phyloP scores from a whole-genome alignment of 495 filamentous ascomycete genomes.

The Penicillium parvum region DNA sequence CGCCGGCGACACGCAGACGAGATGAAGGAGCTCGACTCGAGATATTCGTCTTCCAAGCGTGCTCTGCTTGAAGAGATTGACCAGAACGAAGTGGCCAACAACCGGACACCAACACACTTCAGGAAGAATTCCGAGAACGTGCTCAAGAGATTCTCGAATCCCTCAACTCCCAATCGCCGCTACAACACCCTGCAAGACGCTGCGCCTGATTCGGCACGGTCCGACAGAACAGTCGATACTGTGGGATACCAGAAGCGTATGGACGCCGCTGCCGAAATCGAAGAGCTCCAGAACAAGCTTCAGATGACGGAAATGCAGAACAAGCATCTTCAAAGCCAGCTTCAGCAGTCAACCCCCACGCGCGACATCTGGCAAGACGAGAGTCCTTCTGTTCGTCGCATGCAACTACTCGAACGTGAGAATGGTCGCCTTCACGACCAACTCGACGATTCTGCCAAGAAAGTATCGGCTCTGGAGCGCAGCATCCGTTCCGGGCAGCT shows the following conservation, averaged over 20 bases:
- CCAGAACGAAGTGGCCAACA: constrained; percentile 71
- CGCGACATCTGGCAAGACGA: constrained; percentile 68
- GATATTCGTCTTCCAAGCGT: constrained; percentile 66
- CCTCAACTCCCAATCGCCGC: constrained; percentile 70
- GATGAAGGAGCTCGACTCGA: constrained; percentile 66
- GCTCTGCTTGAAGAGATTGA: constrained; percentile 82
- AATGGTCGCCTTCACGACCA: constrained; percentile 91
- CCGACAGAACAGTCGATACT: constrained; percentile 86
- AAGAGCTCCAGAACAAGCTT: constrained; percentile 90
- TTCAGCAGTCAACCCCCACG: constrained; percentile 59
- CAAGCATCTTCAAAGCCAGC: constrained; percentile 84
- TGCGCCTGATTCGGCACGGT: constrained; percentile 76
- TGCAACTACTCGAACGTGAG: constrained; percentile 88
- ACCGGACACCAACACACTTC: constrained; percentile 71
- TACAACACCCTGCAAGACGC: constrained; percentile 58
- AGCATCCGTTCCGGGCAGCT: constrained; percentile 84
- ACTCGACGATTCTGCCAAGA: constrained; percentile 91
- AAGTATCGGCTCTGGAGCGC: constrained; percentile 85
- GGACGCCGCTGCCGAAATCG: constrained; percentile 86
- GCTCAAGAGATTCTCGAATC: constrained; percentile 64
- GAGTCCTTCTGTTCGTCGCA: constrained; percentile 74
- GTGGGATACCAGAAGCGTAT: constrained; percentile 83
- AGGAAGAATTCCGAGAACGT: constrained; percentile 65
- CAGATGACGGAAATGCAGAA: constrained; percentile 97
- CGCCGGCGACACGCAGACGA: constrained; percentile 68